Conservation (phyloP, 768 basidiomycete species). For the Wakefieldia striispora region DNA sequence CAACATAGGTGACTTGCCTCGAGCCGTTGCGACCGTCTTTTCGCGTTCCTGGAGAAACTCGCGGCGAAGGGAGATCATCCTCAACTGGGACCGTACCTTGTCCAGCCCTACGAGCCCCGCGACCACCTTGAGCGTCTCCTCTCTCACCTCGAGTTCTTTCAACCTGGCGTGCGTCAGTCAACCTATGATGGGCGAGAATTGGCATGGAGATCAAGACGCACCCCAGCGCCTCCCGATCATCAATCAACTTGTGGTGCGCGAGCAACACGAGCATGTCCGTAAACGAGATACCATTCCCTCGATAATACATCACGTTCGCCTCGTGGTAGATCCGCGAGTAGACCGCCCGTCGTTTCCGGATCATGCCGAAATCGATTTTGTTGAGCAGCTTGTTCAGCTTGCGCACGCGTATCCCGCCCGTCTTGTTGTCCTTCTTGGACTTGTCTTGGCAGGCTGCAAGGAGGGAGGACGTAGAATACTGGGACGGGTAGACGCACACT, state of each 20-base stretch:
- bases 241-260: slow-evolving; percentile 89
- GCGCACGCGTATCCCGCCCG: slow-evolving; percentile 58
- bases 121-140: slow-evolving; percentile 76
- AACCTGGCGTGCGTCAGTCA: slow-evolving; percentile 44
- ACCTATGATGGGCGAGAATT: no score
- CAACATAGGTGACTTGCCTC: no score
- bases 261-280: slow-evolving; percentile 84
- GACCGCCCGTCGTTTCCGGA: slow-evolving; percentile 64
- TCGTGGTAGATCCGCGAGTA: slow-evolving; percentile 86
- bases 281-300: slow-evolving; percentile 83
- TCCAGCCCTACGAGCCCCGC: slow-evolving; percentile 84
- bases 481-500: slow-evolving; percentile 76
- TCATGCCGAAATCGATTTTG: slow-evolving; percentile 60
- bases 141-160: slow-evolving; percentile 75
- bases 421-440: slow-evolving; percentile 32
- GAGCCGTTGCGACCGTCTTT: slow-evolving; percentile 33
- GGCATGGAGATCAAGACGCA: slow-evolving; percentile 39
- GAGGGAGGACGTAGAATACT: slow-evolving; percentile 63
- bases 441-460: slow-evolving; percentile 47
- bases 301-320: slow-evolving; percentile 70
- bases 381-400: slow-evolving; percentile 59
- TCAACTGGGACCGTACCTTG: slow-evolving; percentile 76
- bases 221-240: slow-evolving; percentile 86
- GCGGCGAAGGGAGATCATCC: slow-evolving; percentile 69
- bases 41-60: slow-evolving; percentile 55